A percentile compares a stretch with the other conserved stretches of the same genome.
Conservation (phyloP, 331 rosid species). For the Malus hybrid region DNA sequence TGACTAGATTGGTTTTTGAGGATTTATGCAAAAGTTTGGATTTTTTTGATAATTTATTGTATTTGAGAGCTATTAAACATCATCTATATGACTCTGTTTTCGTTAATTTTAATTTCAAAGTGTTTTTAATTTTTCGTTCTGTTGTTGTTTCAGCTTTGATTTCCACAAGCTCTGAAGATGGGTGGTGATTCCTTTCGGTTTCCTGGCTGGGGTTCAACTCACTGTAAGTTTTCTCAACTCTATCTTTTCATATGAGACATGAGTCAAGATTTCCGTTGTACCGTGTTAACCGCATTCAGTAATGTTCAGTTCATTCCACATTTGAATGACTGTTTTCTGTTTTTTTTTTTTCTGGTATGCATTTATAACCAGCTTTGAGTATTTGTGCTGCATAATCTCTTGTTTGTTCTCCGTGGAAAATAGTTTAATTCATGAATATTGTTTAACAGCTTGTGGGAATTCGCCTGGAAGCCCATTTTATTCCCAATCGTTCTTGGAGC, state of each 20-base stretch:
- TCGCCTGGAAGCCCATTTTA: slow-evolving; percentile 67
- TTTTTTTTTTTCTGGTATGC: not conserved
- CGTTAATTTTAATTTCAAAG: not conserved
- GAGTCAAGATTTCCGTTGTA: not conserved
- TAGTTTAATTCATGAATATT: not conserved
- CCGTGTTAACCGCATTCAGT: not conserved
- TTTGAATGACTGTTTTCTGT: not conserved
- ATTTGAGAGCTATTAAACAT: too few species aligned
- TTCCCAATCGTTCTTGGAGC: slow-evolving; percentile 14
- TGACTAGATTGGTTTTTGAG: too few species aligned
- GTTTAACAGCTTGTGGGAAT: slow-evolving; percentile 75
- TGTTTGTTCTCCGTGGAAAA: not conserved
- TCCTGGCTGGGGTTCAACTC: slow-evolving; percentile 23
- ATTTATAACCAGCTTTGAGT: not conserved
- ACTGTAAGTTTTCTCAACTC: slow-evolving; percentile 44
- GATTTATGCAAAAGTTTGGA: too few species aligned
- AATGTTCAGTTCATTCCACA: not conserved
- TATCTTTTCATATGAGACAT: not conserved
- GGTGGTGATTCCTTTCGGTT: slow-evolving; percentile 22
- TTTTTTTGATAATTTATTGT: too few species aligned
- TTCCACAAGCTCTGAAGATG: slow-evolving; percentile 26
- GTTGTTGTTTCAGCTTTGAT: not conserved
- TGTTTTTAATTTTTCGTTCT: not conserved
- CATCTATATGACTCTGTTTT: not conserved
- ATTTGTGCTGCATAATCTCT: not conserved